Evolutionary conservation across 768 basidiomycete genomes (phyloP).

Genomic region (Candolleomyces eurysporus): DNA sequence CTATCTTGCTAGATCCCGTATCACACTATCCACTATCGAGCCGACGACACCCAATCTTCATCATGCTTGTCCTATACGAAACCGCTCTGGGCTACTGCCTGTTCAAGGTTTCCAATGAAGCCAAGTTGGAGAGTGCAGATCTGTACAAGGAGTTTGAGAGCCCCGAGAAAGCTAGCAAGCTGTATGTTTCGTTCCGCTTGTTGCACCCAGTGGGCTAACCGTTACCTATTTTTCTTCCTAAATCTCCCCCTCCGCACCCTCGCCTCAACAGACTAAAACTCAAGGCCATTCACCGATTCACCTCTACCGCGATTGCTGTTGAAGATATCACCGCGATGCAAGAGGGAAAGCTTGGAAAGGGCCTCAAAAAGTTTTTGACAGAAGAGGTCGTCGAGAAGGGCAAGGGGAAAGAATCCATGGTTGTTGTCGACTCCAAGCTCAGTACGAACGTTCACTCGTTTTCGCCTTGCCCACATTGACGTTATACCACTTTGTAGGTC

Average conservation of each 20-base stretch:
- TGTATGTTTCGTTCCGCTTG: conserved; percentile 53
- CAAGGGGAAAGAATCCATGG: conserved; percentile 80
- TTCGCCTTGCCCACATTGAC: not conserved
- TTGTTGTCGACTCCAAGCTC: conserved; percentile 88
- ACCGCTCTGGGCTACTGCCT: conserved; percentile 96
- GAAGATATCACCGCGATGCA: conserved; percentile 95
- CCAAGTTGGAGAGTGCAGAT: conserved; percentile 83
- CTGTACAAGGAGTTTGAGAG: conserved; percentile 92
- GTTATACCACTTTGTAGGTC: conserved; percentile 42
- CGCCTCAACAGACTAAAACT: conserved; percentile 74
- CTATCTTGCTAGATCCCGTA: no score
- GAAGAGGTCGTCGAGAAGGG: conserved; percentile 86
- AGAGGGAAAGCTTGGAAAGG: conserved; percentile 90
- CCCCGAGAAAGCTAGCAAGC: conserved; percentile 86
- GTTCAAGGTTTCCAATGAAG: conserved; percentile 90
- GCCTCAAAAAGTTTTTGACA: conserved; percentile 89
- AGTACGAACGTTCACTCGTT: conserved; percentile 48
- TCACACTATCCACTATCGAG: no score
- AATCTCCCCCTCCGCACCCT: not conserved
- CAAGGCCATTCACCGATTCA: conserved; percentile 94
- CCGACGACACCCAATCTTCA: not conserved
- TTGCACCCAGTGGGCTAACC: not conserved
- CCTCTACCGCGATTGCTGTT: conserved; percentile 93
- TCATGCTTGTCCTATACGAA: conserved; percentile 96
- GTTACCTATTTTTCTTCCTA: conserved; percentile 9